Conservation (phyloP, 495 filamentous ascomycete species). For the Chaetomium cochliodes region DNA sequence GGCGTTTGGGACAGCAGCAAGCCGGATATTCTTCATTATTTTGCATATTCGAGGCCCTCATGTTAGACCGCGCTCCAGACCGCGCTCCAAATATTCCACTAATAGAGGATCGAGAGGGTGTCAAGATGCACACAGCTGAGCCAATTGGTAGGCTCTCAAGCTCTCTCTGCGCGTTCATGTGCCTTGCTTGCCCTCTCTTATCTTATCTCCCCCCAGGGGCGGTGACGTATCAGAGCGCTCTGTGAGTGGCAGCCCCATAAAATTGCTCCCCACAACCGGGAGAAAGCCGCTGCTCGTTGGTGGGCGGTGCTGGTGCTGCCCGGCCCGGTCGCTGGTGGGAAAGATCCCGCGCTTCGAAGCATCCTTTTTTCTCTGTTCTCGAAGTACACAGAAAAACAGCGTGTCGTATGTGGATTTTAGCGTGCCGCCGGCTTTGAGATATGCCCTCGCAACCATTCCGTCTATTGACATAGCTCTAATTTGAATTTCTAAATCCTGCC, state of each 20-base stretch:
- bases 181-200: constrained; percentile 21
- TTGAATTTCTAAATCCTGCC: background rate
- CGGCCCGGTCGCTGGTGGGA: background rate
- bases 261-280: constrained; percentile 21
- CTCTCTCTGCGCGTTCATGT: background rate
- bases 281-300: constrained; percentile 16
- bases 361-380: constrained; percentile 25
- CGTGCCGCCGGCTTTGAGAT: background rate
- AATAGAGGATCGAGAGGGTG: background rate
- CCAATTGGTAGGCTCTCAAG: too few species aligned
- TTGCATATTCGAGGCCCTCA: background rate
- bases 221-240: constrained; percentile 34
- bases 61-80: background rate
- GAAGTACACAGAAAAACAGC: background rate
- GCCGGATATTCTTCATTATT: background rate
- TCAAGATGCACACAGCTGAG: too few species aligned
- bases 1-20: constrained; percentile 10
- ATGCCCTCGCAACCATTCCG: constrained; percentile 17
- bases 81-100: background rate
- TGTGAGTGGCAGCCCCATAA: constrained; percentile 6
- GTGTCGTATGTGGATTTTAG: background rate
- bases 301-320: constrained; percentile 4
- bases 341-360: constrained; percentile 10
- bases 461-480: background rate
- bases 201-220: constrained; percentile 30